These are phyloP conservation scores for Mortierella sp. DNA, from an alignment of 371 early-diverging fungal genomes.

Conservation along the genomic window DNA sequence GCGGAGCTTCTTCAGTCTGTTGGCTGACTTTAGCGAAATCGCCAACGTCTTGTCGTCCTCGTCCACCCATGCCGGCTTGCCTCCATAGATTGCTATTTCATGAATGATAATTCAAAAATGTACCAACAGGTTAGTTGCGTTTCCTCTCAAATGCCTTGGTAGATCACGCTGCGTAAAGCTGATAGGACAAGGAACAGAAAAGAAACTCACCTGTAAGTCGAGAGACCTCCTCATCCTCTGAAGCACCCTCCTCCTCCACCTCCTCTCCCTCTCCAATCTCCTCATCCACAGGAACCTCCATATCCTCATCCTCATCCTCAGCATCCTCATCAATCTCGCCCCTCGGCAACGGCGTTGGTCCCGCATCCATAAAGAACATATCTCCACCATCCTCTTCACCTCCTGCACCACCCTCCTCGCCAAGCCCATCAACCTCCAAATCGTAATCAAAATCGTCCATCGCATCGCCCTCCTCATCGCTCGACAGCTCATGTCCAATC, in stretches of 20 bases:
- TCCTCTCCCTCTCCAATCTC: constrained; percentile 11
- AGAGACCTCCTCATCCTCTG: constrained; percentile 25
- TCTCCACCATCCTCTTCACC: constrained; percentile 13
- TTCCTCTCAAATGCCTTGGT: too few species aligned
- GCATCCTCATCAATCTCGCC: constrained; percentile 40
- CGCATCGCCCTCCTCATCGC: constrained; percentile 47
- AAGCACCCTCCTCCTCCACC: constrained; percentile 4
- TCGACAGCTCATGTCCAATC: constrained; percentile 46
- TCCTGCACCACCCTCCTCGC: constrained; percentile 12
- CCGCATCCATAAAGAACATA: constrained; percentile 54
- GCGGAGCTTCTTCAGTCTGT: constrained; percentile 84
- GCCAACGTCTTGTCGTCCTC: constrained; percentile 76
- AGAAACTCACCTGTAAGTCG: constrained; percentile 12
- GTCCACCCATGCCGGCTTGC: constrained; percentile 81
- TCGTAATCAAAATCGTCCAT: constrained; percentile 40
- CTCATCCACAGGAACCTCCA: constrained; percentile 28
- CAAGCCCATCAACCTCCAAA: constrained; percentile 10
- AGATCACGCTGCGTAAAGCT: background rate
- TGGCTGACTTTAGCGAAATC: constrained; percentile 75
- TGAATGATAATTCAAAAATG: background rate
- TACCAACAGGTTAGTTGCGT: background rate
- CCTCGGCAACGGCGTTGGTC: constrained; percentile 33
- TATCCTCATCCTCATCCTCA: constrained; percentile 16
- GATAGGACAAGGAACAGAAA: background rate
- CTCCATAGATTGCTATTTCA: constrained; percentile 39